These are phyloP conservation scores for Lolium rigidum DNA, from an alignment of 176 grass and related monocot species.

Conservation along the genomic window DNA sequence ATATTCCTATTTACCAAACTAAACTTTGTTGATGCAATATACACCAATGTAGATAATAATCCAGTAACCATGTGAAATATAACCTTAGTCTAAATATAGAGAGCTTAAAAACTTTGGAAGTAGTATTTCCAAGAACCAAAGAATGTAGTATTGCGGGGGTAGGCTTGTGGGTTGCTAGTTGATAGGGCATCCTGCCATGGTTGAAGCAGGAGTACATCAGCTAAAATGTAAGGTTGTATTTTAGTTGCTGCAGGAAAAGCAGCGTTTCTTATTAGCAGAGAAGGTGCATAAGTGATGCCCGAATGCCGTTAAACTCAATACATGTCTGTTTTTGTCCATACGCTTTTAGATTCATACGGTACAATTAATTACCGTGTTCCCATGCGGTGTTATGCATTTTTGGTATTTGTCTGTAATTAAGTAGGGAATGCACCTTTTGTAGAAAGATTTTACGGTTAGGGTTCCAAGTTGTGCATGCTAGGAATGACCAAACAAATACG, in stretches of 20 bases:
- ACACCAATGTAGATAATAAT: neutral
- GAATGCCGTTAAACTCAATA: slow-evolving; percentile 14
- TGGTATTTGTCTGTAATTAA: slow-evolving; percentile 31
- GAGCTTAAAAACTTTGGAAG: neutral
- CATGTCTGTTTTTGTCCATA: neutral
- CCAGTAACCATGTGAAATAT: neutral
- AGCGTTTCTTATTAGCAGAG: neutral
- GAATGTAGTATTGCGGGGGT: neutral
- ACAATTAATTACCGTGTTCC: neutral
- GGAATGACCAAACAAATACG: neutral
- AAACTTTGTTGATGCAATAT: neutral
- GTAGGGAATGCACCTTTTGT: neutral
- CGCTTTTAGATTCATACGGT: neutral
- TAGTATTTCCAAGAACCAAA: neutral
- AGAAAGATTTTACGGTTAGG: neutral
- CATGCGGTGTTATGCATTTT: neutral
- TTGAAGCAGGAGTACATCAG: neutral
- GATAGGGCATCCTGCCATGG: slow-evolving; percentile 1
- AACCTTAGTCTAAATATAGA: neutral
- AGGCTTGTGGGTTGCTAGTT: slow-evolving; percentile 23
- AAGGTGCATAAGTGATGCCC: neutral
- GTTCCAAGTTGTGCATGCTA: neutral
- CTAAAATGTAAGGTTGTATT: neutral
- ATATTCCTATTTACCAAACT: neutral
- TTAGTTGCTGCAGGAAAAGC: slow-evolving; percentile 27